These are phyloP conservation scores for fission yeast (Schizosaccharomyces pombe) DNA, from an alignment of 805 yeast genomes.

Conservation along the genomic window DNA sequence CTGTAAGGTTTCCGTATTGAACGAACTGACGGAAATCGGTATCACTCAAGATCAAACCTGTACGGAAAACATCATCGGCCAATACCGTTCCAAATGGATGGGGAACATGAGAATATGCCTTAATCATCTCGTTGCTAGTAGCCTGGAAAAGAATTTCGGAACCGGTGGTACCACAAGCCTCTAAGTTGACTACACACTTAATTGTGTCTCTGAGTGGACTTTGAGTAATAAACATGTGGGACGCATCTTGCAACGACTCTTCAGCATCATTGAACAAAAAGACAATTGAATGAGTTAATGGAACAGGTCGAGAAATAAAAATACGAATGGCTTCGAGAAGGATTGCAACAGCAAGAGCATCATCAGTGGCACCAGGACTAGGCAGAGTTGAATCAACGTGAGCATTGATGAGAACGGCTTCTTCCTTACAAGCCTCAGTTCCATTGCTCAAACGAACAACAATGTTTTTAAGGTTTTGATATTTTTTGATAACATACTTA, in stretches of 20 bases:
- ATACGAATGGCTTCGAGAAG: slow-evolving; percentile 1
- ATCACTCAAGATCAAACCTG: slow-evolving; percentile 1
- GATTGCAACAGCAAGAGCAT: slow-evolving; percentile 1
- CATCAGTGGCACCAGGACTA: slow-evolving; percentile 5
- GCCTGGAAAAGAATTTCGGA: slow-evolving; percentile 2
- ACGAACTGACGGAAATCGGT: slow-evolving; percentile 4
- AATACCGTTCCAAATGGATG: slow-evolving; percentile 1
- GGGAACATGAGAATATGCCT: slow-evolving; percentile 19
- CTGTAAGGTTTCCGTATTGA: slow-evolving; percentile 3
- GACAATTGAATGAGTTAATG: background rate
- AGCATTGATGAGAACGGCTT: slow-evolving; percentile 1
- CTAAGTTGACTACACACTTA: background rate
- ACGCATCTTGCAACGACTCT: slow-evolving; percentile 3
- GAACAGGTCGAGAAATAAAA: background rate
- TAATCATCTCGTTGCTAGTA: slow-evolving; percentile 24
- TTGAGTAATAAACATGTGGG: background rate
- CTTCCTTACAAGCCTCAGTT: background rate
- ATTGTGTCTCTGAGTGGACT: background rate
- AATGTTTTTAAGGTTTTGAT: background rate
- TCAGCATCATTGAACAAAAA: slow-evolving; percentile 4
- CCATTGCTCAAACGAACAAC: slow-evolving; percentile 4
- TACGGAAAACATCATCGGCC: slow-evolving; percentile 3
- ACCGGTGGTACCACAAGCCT: slow-evolving; percentile 4
- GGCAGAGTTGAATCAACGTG: slow-evolving; percentile 4
- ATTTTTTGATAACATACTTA: background rate